Conservation (phyloP, 23 red algal species). For the Gracilariopsis chorda region DNA sequence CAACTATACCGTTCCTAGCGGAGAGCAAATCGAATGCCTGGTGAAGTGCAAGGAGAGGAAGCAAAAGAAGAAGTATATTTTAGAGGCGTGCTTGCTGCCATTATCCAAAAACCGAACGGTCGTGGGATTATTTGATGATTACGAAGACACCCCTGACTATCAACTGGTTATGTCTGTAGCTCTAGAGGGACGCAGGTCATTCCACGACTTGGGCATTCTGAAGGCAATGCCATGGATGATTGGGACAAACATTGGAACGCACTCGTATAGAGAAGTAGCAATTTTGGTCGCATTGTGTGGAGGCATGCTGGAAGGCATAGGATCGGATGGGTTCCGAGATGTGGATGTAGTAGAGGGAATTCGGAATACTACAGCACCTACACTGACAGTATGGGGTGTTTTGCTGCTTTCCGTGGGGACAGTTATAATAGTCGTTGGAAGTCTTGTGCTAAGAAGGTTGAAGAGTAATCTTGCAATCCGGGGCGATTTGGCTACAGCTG, state of each 20-base stretch:
- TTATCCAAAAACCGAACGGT: neutral
- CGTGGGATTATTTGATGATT: neutral
- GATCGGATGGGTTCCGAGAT: neutral
- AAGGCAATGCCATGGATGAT: neutral
- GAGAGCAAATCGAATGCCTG: neutral
- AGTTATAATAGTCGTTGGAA: neutral
- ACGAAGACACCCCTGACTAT: neutral
- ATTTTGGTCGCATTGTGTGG: neutral
- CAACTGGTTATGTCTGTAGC: neutral
- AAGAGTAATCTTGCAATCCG: neutral
- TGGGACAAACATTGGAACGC: neutral
- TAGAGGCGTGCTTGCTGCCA: neutral
- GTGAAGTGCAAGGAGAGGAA: neutral
- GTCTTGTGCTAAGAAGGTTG: neutral
- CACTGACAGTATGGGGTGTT: neutral
- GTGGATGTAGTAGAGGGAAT: neutral
- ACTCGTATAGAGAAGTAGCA: neutral
- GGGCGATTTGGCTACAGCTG: neutral
- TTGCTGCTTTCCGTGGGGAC: neutral
- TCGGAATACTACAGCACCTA: neutral
- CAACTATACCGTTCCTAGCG: neutral
- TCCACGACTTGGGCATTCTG: neutral
- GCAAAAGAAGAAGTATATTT: neutral
- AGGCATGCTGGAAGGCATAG: neutral
- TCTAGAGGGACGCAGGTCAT: neutral